These are phyloP conservation scores for Cardiospermum halicacabum DNA, from an alignment of 345 rosid genomes.

Conservation along the genomic window DNA sequence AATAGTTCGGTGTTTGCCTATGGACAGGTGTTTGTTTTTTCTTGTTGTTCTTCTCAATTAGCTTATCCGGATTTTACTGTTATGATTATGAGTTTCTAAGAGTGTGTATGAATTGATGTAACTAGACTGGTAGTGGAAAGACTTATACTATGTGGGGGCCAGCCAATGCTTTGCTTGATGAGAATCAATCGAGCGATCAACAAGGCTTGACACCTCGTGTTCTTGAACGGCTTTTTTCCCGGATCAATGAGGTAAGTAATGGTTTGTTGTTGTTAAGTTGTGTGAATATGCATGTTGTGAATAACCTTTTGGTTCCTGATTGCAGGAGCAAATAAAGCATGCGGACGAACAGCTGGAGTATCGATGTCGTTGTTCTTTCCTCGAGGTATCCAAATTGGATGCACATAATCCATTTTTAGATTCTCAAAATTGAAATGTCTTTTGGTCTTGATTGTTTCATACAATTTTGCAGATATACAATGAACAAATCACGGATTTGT, in stretches of 20 bases:
- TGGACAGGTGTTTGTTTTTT: conserved; percentile 64
- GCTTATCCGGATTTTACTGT: no score
- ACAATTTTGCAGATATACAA: conserved; percentile 76
- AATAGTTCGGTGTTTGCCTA: conserved; percentile 98
- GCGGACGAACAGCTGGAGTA: conserved; percentile 79
- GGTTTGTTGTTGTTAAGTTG: conserved; percentile 11
- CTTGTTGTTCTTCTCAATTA: background rate
- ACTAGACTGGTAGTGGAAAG: conserved; percentile 94
- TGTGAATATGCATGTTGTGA: conserved; percentile 6
- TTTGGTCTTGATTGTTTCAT: conserved; percentile 14
- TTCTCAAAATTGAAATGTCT: background rate
- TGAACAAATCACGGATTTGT: conserved; percentile 94
- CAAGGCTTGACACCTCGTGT: conserved; percentile 96
- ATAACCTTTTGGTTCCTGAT: conserved; percentile 12
- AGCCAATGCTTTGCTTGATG: conserved; percentile 69
- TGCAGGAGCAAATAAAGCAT: conserved; percentile 86
- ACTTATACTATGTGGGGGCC: conserved; percentile 99
- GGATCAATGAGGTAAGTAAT: conserved; percentile 72
- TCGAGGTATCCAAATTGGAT: conserved; percentile 55
- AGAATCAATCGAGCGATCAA: conserved; percentile 51
- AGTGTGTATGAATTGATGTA: conserved; percentile 15
- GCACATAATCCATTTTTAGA: background rate
- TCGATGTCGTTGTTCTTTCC: conserved; percentile 96
- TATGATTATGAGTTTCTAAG: no score
- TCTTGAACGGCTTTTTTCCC: conserved; percentile 68